Evolutionary conservation across 129 eudicot genomes (phyloP).

Genomic region (Chrysanthemum seticuspe): DNA sequence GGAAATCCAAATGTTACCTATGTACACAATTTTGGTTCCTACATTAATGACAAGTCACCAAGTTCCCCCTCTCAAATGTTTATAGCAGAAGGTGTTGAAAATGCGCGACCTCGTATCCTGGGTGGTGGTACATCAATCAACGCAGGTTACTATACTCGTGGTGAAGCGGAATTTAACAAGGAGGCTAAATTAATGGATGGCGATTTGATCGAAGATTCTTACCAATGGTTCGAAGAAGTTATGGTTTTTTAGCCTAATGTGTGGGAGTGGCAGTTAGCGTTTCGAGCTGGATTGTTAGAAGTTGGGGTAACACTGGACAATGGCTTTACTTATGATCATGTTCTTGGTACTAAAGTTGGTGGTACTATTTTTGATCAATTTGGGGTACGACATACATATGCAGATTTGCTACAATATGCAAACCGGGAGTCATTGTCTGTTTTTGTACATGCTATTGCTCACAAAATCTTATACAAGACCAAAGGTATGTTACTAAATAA

Average conservation of each 20-base stretch:
- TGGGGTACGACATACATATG: not conserved
- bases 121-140: slow-evolving; percentile 71
- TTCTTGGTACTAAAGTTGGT: slow-evolving; percentile 19
- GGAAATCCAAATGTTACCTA: slow-evolving; percentile 20
- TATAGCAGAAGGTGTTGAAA: slow-evolving; percentile 25
- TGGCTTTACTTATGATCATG: slow-evolving; percentile 23
- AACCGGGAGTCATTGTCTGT: too few relatives aligned
- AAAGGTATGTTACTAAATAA: too few relatives aligned
- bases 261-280: slow-evolving; percentile 6
- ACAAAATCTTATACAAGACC: too few relatives aligned
- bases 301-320: slow-evolving; percentile 22
- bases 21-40: slow-evolving; percentile 1
- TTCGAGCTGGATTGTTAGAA: slow-evolving; percentile 8
- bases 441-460: too few relatives aligned
- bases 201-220: slow-evolving; percentile 22
- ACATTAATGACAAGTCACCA: slow-evolving; percentile 11
- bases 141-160: slow-evolving; percentile 83
- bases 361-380: slow-evolving; percentile 17
- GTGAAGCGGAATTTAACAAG: not conserved
- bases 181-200: slow-evolving; percentile 22
- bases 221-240: slow-evolving; percentile 6
- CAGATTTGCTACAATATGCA: too few relatives aligned
- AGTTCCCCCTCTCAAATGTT: slow-evolving; percentile 38
- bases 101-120: slow-evolving; percentile 33
- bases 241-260: slow-evolving; percentile 18